phyloP scores from a whole-genome alignment of 306 rosid species.

The Casuarina cunninghamiana region DNA sequence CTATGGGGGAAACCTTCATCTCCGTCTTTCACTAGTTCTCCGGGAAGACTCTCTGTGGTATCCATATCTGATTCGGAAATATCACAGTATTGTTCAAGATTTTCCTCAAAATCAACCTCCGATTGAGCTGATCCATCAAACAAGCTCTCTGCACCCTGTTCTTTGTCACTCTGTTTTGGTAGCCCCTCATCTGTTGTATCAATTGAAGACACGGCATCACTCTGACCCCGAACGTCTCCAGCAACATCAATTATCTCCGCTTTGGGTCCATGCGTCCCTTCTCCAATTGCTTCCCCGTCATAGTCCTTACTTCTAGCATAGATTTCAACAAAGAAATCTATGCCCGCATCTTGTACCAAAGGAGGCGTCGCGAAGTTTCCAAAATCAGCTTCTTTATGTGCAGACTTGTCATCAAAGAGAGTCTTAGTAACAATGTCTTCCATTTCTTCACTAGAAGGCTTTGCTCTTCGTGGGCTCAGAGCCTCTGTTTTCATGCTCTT shows the following conservation, averaged over 20 bases:
- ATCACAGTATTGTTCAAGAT: slow-evolving; percentile 18
- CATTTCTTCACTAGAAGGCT: slow-evolving; percentile 28
- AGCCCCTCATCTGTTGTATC: slow-evolving; percentile 25
- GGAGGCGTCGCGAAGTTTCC: slow-evolving; percentile 23
- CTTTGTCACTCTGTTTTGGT: slow-evolving; percentile 18
- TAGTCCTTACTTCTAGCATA: slow-evolving; percentile 38
- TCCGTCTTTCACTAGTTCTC: slow-evolving; percentile 24
- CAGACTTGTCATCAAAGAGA: slow-evolving; percentile 24
- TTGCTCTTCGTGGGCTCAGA: slow-evolving; percentile 37
- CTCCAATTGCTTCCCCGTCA: slow-evolving; percentile 13
- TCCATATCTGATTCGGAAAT: slow-evolving; percentile 26
- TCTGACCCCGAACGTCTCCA: slow-evolving; percentile 22
- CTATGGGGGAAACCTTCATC: slow-evolving; percentile 23
- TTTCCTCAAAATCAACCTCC: slow-evolving; percentile 41
- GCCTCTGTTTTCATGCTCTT: slow-evolving; percentile 50
- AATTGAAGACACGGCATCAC: slow-evolving; percentile 17
- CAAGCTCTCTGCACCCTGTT: slow-evolving; percentile 22
- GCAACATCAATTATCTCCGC: neutral
- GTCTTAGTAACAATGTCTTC: slow-evolving; percentile 27
- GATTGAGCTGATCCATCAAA: slow-evolving; percentile 30
- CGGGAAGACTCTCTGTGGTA: slow-evolving; percentile 12
- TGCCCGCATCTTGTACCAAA: slow-evolving; percentile 30
- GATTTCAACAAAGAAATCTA: slow-evolving; percentile 62
- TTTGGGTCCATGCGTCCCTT: slow-evolving; percentile 12
- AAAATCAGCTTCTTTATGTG: slow-evolving; percentile 27